Conservation (phyloP, 306 rosid species). For the Quercus bicolor region DNA sequence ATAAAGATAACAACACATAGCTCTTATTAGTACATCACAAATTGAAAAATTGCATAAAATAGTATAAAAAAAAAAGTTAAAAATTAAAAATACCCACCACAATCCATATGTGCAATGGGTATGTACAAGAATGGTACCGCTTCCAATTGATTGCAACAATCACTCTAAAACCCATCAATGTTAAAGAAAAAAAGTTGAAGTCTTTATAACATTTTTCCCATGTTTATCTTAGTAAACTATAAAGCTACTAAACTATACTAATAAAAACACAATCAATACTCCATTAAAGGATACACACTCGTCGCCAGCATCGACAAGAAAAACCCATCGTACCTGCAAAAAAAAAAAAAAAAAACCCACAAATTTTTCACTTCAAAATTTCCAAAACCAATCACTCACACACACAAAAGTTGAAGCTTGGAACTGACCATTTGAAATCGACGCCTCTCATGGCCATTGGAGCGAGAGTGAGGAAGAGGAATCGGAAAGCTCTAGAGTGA, state of each 20-base stretch:
- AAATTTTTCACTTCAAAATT: constrained; percentile 9
- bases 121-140: constrained; percentile 70
- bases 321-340: constrained; percentile 88
- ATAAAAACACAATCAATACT: background rate
- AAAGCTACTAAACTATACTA: background rate
- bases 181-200: constrained; percentile 25
- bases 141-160: constrained; percentile 90
- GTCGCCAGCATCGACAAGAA: constrained; percentile 99
- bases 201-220: background rate
- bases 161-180: constrained; percentile 42
- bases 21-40: background rate
- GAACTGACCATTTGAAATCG: constrained; percentile 86
- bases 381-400: background rate
- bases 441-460: constrained; percentile 88
- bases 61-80: too few species aligned
- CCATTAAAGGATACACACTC: constrained; percentile 80
- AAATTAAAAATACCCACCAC: constrained; percentile 53
- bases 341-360: background rate
- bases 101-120: constrained; percentile 96
- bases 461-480: background rate
- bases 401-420: background rate
- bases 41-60: constrained; percentile 1
- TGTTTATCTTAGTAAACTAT: background rate
- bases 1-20: background rate
- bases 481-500: constrained; percentile 27